Percentiles rank a stretch among this genome's conserved stretches.
Conservation (phyloP, 2,329 filamentous ascomycete species). For the Colletotrichum gloeosporioides region DNA sequence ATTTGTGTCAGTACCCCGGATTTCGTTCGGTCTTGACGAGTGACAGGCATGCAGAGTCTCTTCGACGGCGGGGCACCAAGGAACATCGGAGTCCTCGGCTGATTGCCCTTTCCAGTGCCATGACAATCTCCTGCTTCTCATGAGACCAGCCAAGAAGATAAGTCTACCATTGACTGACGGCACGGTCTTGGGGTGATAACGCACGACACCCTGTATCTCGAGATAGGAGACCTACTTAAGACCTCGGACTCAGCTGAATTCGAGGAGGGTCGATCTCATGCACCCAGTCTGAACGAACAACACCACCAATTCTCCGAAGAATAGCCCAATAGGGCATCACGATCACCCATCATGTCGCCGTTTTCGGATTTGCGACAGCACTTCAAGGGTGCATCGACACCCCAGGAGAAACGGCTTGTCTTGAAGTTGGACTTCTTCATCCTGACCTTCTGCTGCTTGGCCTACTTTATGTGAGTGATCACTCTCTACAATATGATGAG, state of each 20-base stretch:
- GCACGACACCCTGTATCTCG: not conserved
- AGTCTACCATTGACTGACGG: not conserved
- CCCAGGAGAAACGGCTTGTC: not conserved
- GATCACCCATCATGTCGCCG: not conserved
- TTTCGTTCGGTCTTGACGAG: not conserved
- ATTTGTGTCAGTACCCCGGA: not conserved
- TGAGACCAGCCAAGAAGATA: not conserved
- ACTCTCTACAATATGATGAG: not conserved
- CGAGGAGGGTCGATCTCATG: not conserved
- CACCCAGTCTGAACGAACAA: not conserved
- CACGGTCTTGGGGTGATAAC: not conserved
- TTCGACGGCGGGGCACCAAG: not conserved
- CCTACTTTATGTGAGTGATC: not conserved
- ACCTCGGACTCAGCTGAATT: not conserved
- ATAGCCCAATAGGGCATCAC: not conserved
- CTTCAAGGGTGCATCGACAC: not conserved
- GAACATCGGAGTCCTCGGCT: not conserved
- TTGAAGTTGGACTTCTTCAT: conserved; percentile 3
- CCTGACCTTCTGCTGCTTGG: not conserved
- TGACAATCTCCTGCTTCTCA: not conserved
- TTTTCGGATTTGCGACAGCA: not conserved
- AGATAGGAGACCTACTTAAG: not conserved
- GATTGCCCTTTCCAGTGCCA: not conserved
- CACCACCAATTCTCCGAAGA: not conserved
- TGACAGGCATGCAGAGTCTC: not conserved